Base-by-base conservation (phyloP, 345 rosid genomes). In the Eucalyptus sp. region DNA sequence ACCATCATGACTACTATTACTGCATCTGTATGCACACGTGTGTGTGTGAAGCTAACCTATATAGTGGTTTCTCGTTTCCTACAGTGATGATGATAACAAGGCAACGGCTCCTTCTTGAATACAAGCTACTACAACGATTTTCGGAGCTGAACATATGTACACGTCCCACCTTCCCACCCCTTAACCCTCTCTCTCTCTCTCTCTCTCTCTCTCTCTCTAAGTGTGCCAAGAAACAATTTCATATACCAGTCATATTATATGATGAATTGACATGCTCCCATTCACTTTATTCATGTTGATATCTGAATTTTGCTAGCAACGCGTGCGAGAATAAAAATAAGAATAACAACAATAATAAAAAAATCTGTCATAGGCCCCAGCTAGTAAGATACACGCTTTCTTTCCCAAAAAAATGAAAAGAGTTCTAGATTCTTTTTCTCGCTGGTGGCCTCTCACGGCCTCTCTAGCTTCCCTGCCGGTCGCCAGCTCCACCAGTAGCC, bases 401-500 rank as follows among this genome's bases (percentile, higher is more conserved):
- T 58, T 58, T 58, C n/a, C 10, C 10, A 20, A 18, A 6, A 56
- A 56, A 58, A 58, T 10, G n/a, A 10, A 25, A 25, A 58, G 27
- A 58, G 25, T 58, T 24, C 3, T 5, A 11, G n/a, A 24, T 25
- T 58, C 64, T 25, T 58, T 7, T 24, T 58, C n/a, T 25, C 13
- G 6, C 13, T 10, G 7, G 64, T 58, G 12, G 64, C 64, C n/a
- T 25, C 13, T 58, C n/a, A 25, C 14, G 64, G 27, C 64, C n/a
- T 58, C 64, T 58, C 64, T 58, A 58, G 64, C n/a, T 58, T 25
- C 66, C 29, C 31, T 3, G 15, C n/a, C 0, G 1, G n/a, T 11
- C 7, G 0, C 66, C n/a, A 25, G n/a, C 64, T 5, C n/a, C 4
- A 0, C n/a, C 13, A 1, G 58, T 54, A 3, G 1, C 58, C 25